Evolutionary conservation across 306 rosid species (phyloP).

Genomic region (Crotalaria pallida): DNA sequence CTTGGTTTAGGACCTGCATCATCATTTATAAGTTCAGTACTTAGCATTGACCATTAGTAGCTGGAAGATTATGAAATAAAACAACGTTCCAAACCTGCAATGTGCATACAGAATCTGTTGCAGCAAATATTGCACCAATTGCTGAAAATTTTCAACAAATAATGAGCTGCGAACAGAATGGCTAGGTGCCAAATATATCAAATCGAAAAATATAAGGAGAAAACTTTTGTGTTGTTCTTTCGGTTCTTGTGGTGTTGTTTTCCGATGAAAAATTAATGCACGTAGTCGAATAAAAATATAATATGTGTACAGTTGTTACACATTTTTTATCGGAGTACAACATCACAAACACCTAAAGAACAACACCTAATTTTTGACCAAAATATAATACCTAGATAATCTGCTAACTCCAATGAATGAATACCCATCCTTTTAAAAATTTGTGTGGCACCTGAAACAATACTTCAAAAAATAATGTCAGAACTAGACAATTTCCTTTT

Average conservation of each 20-base stretch:
- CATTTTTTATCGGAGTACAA: too few species aligned
- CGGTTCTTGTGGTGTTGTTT: too few species aligned
- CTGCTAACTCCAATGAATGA: constrained; percentile 64
- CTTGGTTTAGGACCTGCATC: constrained; percentile 88
- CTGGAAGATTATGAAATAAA: constrained; percentile 4
- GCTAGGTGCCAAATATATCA: background rate
- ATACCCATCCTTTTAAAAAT: constrained; percentile 67
- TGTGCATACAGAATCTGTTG: constrained; percentile 98
- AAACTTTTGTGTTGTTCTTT: too few species aligned
- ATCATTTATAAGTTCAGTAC: constrained; percentile 22
- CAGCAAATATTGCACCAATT: constrained; percentile 95
- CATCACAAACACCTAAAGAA: too few species aligned
- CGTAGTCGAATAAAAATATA: too few species aligned
- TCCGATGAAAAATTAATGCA: too few species aligned
- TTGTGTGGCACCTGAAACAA: constrained; percentile 61
- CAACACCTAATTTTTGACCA: too few species aligned
- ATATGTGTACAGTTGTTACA: too few species aligned
- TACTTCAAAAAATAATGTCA: constrained; percentile 36
- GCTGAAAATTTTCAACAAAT: constrained; percentile 42
- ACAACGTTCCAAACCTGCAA: constrained; percentile 66
- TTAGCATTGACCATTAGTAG: constrained; percentile 3
- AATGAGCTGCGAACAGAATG: constrained; percentile 18
- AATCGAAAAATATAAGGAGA: background rate
- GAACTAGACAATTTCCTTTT: background rate
- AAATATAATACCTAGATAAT: constrained; percentile 64